Percentiles rank a stretch among this genome's conserved stretches.
phyloP scores from a whole-genome alignment of 2,329 filamentous ascomycete species.

The Chrysoporthe cubensis region DNA sequence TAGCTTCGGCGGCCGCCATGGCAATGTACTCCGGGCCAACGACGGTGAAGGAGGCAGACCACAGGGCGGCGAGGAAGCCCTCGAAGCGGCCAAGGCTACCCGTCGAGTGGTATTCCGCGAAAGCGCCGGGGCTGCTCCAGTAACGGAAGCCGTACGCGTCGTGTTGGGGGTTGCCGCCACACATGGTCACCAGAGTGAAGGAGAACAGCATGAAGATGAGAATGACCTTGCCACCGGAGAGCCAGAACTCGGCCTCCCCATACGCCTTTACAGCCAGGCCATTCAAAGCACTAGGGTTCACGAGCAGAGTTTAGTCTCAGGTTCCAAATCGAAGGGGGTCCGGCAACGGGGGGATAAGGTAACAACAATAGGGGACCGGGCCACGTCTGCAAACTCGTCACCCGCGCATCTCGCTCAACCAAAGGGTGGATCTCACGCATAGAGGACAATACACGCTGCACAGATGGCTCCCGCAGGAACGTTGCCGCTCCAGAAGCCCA shows the following conservation, averaged over 20 bases:
- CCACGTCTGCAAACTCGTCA: neutral
- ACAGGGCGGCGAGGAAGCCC: constrained; percentile 70
- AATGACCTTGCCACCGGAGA: constrained; percentile 65
- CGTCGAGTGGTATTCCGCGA: constrained; percentile 61
- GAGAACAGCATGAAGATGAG: constrained; percentile 69
- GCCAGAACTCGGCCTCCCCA: constrained; percentile 74
- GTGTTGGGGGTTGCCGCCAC: constrained; percentile 73
- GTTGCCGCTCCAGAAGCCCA: constrained; percentile 51
- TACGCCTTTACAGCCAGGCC: constrained; percentile 68
- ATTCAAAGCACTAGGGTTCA: constrained; percentile 56
- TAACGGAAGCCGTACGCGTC: constrained; percentile 73
- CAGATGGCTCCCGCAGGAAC: constrained; percentile 57
- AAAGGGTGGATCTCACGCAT: constrained; percentile 51
- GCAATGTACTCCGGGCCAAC: constrained; percentile 71
- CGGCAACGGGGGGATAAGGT: neutral
- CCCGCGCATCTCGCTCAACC: neutral
- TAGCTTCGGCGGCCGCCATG: constrained; percentile 71
- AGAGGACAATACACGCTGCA: constrained; percentile 57
- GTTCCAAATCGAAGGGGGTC: constrained; percentile 2
- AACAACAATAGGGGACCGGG: constrained; percentile 1
- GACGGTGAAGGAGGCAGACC: constrained; percentile 66
- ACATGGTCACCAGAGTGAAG: constrained; percentile 81
- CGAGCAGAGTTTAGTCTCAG: constrained; percentile 34
- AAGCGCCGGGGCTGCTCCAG: constrained; percentile 66
- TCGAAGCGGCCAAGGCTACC: constrained; percentile 69